Evolutionary conservation across 768 basidiomycete genomes (phyloP).

Genomic region (Dendrothele bispora): DNA sequence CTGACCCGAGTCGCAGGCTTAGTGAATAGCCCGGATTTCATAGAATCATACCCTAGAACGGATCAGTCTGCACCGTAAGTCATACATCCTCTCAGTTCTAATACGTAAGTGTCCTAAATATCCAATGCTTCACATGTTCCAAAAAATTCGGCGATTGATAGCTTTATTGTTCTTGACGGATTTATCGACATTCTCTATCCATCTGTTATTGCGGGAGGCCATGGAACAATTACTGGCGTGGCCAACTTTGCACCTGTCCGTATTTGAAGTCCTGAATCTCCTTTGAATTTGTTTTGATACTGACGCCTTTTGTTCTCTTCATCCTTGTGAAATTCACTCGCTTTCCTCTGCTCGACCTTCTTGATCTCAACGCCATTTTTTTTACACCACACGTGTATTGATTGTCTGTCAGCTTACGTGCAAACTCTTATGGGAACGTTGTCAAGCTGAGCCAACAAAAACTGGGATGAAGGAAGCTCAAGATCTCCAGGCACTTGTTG

Average conservation of each 20-base stretch:
- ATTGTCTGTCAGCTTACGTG: background rate
- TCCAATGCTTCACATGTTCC: background rate
- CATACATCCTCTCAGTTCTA: too few species aligned
- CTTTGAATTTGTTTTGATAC: too few species aligned
- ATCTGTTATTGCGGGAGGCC: conserved; percentile 45
- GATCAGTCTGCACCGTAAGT: conserved; percentile 36
- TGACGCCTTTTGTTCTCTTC: too few species aligned
- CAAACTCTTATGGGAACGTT: background rate
- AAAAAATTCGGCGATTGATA: background rate
- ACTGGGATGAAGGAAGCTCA: background rate
- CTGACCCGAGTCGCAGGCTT: conserved; percentile 56
- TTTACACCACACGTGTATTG: too few species aligned
- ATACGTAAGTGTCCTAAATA: too few species aligned
- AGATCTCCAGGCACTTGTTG: background rate
- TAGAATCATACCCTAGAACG: conserved; percentile 45
- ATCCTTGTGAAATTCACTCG: too few species aligned
- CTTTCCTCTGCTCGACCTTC: too few species aligned
- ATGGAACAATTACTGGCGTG: conserved; percentile 68
- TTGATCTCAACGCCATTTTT: too few species aligned
- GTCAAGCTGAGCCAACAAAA: background rate
- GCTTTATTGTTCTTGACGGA: conserved; percentile 63
- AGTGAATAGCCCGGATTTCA: conserved; percentile 44
- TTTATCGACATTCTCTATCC: conserved; percentile 62
- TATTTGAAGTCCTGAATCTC: background rate
- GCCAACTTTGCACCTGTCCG: conserved; percentile 21